Base-by-base conservation (phyloP, 768 basidiomycete genomes). In the Boletus vermiculosoides region DNA sequence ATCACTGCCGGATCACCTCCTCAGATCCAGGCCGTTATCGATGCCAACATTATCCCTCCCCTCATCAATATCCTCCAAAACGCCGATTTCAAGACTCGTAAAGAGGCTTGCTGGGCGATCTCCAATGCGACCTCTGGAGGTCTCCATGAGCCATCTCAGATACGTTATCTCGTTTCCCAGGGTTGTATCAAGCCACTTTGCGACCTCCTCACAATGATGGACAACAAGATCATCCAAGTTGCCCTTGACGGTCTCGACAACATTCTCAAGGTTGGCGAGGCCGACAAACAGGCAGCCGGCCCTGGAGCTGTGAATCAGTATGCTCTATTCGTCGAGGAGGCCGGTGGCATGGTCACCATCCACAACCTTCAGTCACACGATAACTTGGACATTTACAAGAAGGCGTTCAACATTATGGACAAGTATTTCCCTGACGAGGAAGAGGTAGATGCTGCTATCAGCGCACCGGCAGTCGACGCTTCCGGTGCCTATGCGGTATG, bases 21-120 rank as follows among this genome's bases (percentile, higher is more conserved):
- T 64, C 97, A 99, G 76, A 99, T 99, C 66, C 96, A 98, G 74
- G 80, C 92, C 51, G 89, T 98, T 67, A 94, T 99, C 63, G 97
- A 99, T 65, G 97, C 97, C 70, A 94, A 98, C 69, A 94, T 99
- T 68, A 87, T 98, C 57, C 96, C 96, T 49, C 96, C 96, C 58
- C 86, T 99, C 60, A 95, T 99, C 80, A 97, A 98, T 78, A 98
- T 98, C 66, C 87, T 99, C 54, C 87, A 88, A 69, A 88, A 97
- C 66, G 96, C 96, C 50, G 97, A 99, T 76, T 98, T 99, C 83
- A 98, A 98, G 80, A 98, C 97, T 45, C 87, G 92, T 73, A 99
- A 99, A 76, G 97, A 99, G 75, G 97, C 97, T 2, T 99, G 95
- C 79, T 99, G 97, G 97, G 97, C 97, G 11, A 93, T 99, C 65